Percentiles rank a stretch among this genome's conserved stretches.
Conservation (phyloP, 257 asterid species). For the Jacaranda mimosifolia region DNA sequence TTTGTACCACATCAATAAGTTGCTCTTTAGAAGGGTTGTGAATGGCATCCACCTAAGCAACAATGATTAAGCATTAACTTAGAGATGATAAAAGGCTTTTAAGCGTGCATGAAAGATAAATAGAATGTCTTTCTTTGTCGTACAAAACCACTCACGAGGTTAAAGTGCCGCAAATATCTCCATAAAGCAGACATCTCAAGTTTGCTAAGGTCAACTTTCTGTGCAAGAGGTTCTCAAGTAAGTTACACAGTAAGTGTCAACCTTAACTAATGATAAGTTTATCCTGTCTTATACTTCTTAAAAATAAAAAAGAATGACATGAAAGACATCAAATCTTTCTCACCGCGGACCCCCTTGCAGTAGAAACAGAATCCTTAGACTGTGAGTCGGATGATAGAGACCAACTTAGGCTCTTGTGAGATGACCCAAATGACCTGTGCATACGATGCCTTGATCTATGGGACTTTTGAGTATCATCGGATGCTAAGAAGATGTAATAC, state of each 20-base stretch:
- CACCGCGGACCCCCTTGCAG: slow-evolving; percentile 62
- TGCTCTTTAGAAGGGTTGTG: slow-evolving; percentile 92
- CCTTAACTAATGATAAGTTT: too few relatives aligned
- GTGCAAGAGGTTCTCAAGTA: slow-evolving; percentile 3
- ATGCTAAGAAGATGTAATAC: slow-evolving; percentile 52
- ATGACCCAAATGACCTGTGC: slow-evolving; percentile 58
- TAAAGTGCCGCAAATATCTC: slow-evolving; percentile 89
- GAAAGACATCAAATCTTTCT: slow-evolving; percentile 27
- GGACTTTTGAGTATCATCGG: slow-evolving; percentile 80
- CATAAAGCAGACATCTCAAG: slow-evolving; percentile 87
- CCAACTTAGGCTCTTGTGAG: slow-evolving; percentile 65
- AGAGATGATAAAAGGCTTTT: too few relatives aligned
- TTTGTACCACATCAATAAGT: slow-evolving; percentile 82
- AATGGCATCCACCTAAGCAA: slow-evolving; percentile 65
- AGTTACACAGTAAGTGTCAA: neutral
- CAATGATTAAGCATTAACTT: too few relatives aligned
- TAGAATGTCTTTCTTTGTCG: neutral
- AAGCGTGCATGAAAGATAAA: too few relatives aligned
- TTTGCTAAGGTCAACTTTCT: slow-evolving; percentile 90
- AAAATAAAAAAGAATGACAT: neutral
- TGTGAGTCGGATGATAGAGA: slow-evolving; percentile 77
- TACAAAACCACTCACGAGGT: slow-evolving; percentile 68
- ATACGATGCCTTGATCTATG: slow-evolving; percentile 76
- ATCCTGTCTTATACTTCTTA: neutral
- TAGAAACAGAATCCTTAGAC: slow-evolving; percentile 69